These are phyloP conservation scores for Phytophthora sp. DNA, from an alignment of 352 stramenopile genomes.

Conservation along the genomic window DNA sequence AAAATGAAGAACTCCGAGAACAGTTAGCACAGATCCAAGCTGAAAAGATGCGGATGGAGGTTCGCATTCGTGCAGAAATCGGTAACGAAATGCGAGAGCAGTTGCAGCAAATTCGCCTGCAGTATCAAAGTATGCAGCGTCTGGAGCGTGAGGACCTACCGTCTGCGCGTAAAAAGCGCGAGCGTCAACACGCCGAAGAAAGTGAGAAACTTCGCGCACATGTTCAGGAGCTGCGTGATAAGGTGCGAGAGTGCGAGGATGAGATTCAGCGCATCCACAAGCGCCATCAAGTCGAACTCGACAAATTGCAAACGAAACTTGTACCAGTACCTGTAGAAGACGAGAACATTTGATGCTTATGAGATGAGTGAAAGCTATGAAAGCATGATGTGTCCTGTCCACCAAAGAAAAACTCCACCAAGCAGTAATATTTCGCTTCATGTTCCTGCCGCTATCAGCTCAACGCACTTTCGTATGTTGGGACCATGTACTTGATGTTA, in stretches of 20 bases:
- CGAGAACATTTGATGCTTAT: conserved; percentile 20
- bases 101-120: conserved; percentile 64
- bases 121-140: conserved; percentile 55
- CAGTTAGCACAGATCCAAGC: conserved; percentile 56
- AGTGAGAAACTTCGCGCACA: conserved; percentile 61
- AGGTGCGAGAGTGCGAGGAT: conserved; percentile 80
- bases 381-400: no score
- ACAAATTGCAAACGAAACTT: conserved; percentile 36
- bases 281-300: conserved; percentile 53
- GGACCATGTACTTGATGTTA: conserved; percentile 98
- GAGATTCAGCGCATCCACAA: conserved; percentile 80
- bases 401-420: neutral
- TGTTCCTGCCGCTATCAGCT: conserved; percentile 15
- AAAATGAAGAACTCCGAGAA: conserved; percentile 67
- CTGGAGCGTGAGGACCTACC: conserved; percentile 41
- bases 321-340: conserved; percentile 33
- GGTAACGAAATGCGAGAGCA: conserved; percentile 76
- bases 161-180: conserved; percentile 45
- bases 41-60: conserved; percentile 67
- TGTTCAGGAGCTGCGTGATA: conserved; percentile 67
- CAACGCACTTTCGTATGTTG: conserved; percentile 88
- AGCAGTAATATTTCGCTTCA: conserved; percentile 11
- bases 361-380: conserved; percentile 16
- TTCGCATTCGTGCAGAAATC: conserved; percentile 67
- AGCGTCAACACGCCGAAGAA: conserved; percentile 53